phyloP scores from a whole-genome alignment of 352 stramenopile genomes.

The Globisporangium apiculatum region DNA sequence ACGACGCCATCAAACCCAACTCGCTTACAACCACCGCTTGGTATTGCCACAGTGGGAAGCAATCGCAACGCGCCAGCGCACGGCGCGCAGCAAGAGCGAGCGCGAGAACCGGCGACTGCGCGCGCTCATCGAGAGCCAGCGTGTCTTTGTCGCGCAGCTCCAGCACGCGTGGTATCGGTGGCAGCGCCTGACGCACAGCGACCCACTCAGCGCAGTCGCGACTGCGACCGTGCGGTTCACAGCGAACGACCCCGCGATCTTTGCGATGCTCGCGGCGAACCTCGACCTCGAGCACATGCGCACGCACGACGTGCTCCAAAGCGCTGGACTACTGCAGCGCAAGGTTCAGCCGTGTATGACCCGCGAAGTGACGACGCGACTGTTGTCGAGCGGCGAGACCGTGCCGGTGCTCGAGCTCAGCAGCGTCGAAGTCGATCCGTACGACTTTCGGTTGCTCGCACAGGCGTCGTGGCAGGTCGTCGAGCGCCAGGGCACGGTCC shows the following conservation, averaged over 20 bases:
- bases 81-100: conserved; percentile 1
- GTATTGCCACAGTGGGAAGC: conserved; percentile 5
- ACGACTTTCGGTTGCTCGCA: conserved; percentile 21
- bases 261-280: conserved; percentile 28
- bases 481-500: conserved; percentile 20
- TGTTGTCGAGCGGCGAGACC: conserved; percentile 12
- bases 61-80: conserved; percentile 8
- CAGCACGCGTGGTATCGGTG: conserved; percentile 5
- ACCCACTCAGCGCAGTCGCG: neutral
- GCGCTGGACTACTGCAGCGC: conserved; percentile 32
- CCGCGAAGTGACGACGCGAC: neutral
- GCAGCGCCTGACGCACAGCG: neutral
- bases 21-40: neutral
- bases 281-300: conserved; percentile 30
- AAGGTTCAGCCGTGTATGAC: conserved; percentile 9
- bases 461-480: conserved; percentile 28
- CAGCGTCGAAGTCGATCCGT: conserved; percentile 36
- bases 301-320: conserved; percentile 32
- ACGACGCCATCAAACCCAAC: neutral
- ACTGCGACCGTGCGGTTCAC: conserved; percentile 15
- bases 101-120: conserved; percentile 8
- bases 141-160: conserved; percentile 2
- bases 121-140: conserved; percentile 1
- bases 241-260: conserved; percentile 19
- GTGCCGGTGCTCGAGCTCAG: conserved; percentile 31